Evolutionary conservation across 2,329 filamentous ascomycete genomes (phyloP), one percentile per base, ranked within the genome.

Genomic region (Pseudopyricularia javanii): DNA sequence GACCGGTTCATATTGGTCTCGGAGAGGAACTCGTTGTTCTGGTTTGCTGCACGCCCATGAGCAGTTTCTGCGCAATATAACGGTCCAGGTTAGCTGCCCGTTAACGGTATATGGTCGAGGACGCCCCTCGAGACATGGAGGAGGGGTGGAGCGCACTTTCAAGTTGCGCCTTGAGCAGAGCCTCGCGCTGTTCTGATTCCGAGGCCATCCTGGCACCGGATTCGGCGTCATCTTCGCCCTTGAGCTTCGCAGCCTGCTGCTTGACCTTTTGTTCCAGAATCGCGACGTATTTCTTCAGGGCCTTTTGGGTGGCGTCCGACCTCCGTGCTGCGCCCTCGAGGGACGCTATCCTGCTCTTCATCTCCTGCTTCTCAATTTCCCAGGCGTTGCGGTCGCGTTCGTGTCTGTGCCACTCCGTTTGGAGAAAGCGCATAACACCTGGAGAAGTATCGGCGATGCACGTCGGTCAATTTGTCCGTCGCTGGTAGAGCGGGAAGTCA

Each of bases 351-450:
- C 94, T 85, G 60, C 88, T 90, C 74, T 95, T 95, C 93, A 98
- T 97, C 73, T 98, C 93, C 62, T 95, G 93, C 65, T 90, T 85
- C 70, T 98, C 93, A 66, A 98, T 98, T 70, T 98, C 93, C 93
- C 93, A 98, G 35, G 90, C 85, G 71, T 98, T 98, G 62, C 93
- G 83, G 66, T 96, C 93, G 70, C 93, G 87, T 71, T 98, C 93
- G 69, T 98, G 91, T 60, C 89, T 86, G 70, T 98, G 93, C 93
- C 93, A 98, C 79, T 98, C 91, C 49, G 93, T 93, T 72, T 98
- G 93, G 37, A 98, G 82, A 68, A 98, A 98, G 69, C 93, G 91
- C 93, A 98, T 98, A 35, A 98, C 93, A 65, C 93, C 88, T 93
- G 14, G 28, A 3, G n/a, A n/a, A n/a, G 50, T 51, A 17, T 28